Evolutionary conservation across 148 eudicot species (phyloP), one percentile per base, ranked within the genome.

Genomic region (Rhododendron ovatum): DNA sequence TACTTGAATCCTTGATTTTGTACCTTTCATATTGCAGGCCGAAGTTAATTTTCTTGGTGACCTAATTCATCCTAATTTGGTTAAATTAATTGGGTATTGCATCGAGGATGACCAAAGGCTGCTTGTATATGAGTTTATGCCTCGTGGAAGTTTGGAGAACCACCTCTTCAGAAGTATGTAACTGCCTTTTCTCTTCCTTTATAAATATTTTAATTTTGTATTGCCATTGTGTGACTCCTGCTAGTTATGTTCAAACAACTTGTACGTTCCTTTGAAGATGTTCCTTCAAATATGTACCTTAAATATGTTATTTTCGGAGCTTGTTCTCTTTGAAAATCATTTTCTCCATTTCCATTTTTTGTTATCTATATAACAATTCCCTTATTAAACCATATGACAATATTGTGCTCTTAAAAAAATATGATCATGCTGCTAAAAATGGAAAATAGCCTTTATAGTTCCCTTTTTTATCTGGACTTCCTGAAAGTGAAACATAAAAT

Each of bases 81-180:
- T 91, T 50, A 91, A 89, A 78, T 85, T 91, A 81, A 85, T 88
- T 15, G 91, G 93, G 8, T 91, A 88, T 61, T 89, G 93, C 89
- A 91, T 91, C 12, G 93, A 91, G 84, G 93, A 89, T 80, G 90
- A 91, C 61, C 91, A 91, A 77, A 89, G 92, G 88, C 61, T 91
- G 85, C 91, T 91, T 28, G 92, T 91, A 14, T 91, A 91, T 43
- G 92, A 91, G 76, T 91, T 91, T 77, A 89, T 91, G 92, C 89
- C 92, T 74, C 87, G 92, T 8, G 92, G 92, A 85, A 91, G 93
- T 87, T 81, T 91, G 90, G 93, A 91, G 81, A 91, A 91, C 84
- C 93, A 91, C 87, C 85, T 91, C 80, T 91, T 91, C 79, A 89
- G 89, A 88, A 91, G 93, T 91, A 91, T 83, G 89, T 81, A 28